Evolutionary conservation across 208 protist species (phyloP).

Genomic region (Leishmania mexicana): DNA sequence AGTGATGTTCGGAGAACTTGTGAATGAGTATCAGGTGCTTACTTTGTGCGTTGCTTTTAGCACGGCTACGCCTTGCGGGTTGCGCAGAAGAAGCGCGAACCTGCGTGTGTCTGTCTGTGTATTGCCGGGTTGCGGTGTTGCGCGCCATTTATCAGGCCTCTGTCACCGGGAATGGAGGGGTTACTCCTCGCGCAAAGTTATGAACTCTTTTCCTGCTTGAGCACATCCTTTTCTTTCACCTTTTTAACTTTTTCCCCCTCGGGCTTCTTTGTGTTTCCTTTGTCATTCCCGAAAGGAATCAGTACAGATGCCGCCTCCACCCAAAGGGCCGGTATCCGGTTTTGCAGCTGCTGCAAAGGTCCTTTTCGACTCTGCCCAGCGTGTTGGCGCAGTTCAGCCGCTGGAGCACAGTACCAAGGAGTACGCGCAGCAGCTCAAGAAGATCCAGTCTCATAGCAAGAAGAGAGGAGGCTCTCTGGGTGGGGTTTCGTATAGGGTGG

Average conservation of each 20-base stretch:
- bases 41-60: background rate
- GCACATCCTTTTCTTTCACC: background rate
- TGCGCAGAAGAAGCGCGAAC: background rate
- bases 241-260: background rate
- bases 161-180: background rate
- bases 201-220: background rate
- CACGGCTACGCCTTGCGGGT: background rate
- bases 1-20: background rate
- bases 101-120: background rate
- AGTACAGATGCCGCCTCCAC: constrained; percentile 21
- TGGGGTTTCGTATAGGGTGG: constrained; percentile 84
- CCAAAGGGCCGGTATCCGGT: constrained; percentile 22
- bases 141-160: background rate
- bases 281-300: background rate
- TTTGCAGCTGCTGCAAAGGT: constrained; percentile 86
- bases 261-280: background rate
- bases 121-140: background rate
- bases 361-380: constrained; percentile 84
- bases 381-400: constrained; percentile 73
- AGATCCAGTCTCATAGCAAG: constrained; percentile 79
- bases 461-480: constrained; percentile 76
- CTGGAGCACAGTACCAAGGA: constrained; percentile 55
- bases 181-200: background rate
- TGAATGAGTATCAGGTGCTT: background rate
- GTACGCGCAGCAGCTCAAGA: constrained; percentile 80